Percentiles rank a stretch among this genome's conserved stretches.
Conservation (phyloP, 768 basidiomycete species). For the Coprinopsis sp. region DNA sequence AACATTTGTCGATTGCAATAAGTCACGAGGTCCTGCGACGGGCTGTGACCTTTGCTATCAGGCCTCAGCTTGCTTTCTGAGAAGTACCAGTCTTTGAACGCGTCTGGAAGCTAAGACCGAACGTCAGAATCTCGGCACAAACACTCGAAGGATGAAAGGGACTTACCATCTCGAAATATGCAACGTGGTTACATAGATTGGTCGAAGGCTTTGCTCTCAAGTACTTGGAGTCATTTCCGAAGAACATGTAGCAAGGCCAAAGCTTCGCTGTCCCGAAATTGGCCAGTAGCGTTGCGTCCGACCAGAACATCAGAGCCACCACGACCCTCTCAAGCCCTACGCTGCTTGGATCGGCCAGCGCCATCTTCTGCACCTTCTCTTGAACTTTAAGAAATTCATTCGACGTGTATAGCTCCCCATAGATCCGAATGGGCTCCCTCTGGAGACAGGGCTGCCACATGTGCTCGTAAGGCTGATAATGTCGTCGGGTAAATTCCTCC, state of each 20-base stretch:
- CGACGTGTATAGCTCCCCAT: not conserved
- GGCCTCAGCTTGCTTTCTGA: too few species aligned
- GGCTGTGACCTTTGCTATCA: not conserved
- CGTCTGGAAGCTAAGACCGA: not conserved
- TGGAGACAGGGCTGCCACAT: not conserved
- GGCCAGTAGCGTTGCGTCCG: slow-evolving; percentile 16
- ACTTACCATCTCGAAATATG: slow-evolving; percentile 12
- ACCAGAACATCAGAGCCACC: slow-evolving; percentile 23
- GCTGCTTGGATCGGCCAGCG: not conserved
- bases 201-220: slow-evolving; percentile 9
- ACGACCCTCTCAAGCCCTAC: slow-evolving; percentile 14
- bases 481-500: not conserved
- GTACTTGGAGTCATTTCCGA: slow-evolving; percentile 19
- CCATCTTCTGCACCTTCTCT: not conserved
- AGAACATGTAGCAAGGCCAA: slow-evolving; percentile 17
- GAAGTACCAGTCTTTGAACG: not conserved
- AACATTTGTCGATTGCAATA: not conserved
- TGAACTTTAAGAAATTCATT: not conserved
- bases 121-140: not conserved
- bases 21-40: not conserved
- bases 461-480: not conserved
- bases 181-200: slow-evolving; percentile 14
- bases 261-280: slow-evolving; percentile 14
- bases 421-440: not conserved
- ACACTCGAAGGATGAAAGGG: not conserved